Evolutionary conservation across 2,329 filamentous ascomycete species (phyloP).

Genomic region (Clonostachys rhizophaga): DNA sequence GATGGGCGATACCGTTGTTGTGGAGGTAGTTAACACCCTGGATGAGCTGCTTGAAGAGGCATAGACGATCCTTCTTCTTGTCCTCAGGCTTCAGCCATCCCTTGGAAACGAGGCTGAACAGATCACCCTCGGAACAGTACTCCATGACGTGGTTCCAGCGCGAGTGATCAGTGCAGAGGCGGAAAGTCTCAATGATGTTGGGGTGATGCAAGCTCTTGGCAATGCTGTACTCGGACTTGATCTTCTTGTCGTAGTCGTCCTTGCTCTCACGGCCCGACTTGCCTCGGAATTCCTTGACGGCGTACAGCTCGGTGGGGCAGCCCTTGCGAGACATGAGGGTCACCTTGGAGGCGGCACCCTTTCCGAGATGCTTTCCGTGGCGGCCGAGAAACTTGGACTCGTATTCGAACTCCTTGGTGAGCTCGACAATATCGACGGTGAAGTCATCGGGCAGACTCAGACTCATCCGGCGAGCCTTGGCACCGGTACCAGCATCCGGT

Average conservation of each 20-base stretch:
- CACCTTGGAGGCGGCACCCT: conserved; percentile 79
- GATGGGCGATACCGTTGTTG: conserved; percentile 78
- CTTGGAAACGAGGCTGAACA: conserved; percentile 71
- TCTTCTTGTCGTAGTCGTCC: conserved; percentile 79
- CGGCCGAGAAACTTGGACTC: conserved; percentile 66
- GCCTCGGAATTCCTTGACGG: conserved; percentile 82
- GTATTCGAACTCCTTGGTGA: conserved; percentile 67
- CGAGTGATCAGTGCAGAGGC: conserved; percentile 68
- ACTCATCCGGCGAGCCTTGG: conserved; percentile 76
- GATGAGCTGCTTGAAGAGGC: conserved; percentile 85
- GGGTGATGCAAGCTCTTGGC: conserved; percentile 81
- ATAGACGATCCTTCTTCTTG: conserved; percentile 65
- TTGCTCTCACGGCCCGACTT: conserved; percentile 65
- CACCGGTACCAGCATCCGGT: conserved; percentile 66
- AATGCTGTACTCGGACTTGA: conserved; percentile 87
- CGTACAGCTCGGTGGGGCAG: conserved; percentile 61
- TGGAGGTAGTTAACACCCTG: conserved; percentile 82
- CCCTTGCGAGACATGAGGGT: conserved; percentile 74
- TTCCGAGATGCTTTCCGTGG: conserved; percentile 71
- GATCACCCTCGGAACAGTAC: conserved; percentile 77
- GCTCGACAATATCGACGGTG: conserved; percentile 63
- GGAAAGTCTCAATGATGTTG: conserved; percentile 78
- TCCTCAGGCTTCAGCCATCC: conserved; percentile 62
- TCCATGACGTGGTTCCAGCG: conserved; percentile 94
- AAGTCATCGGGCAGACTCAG: conserved; percentile 71